A percentile compares a stretch with the other conserved stretches of the same genome.
phyloP scores from a whole-genome alignment of 805 yeast genomes.

The Cephaloascus fragrans region DNA sequence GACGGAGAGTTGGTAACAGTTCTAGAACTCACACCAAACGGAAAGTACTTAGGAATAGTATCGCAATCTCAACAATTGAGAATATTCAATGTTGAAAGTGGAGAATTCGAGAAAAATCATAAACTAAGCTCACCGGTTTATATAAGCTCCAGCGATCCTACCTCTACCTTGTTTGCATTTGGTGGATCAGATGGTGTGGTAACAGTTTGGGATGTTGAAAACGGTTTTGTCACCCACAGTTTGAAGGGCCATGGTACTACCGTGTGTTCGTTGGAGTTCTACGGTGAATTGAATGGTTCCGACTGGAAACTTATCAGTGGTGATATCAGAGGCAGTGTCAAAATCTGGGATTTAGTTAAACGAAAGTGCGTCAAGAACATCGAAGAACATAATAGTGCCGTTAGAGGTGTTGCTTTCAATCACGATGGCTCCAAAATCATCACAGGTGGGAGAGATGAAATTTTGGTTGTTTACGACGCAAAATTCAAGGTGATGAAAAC shows the following conservation, averaged over 20 bases:
- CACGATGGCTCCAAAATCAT: constrained; percentile 44
- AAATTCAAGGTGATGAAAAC: constrained; percentile 51
- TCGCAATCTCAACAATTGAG: constrained; percentile 80
- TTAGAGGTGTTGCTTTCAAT: constrained; percentile 70
- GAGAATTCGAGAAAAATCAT: constrained; percentile 36
- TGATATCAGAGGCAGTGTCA: constrained; percentile 47
- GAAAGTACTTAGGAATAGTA: constrained; percentile 54
- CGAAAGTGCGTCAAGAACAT: constrained; percentile 54
- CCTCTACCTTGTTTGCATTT: constrained; percentile 80
- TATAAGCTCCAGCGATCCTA: constrained; percentile 64
- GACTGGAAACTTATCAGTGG: constrained; percentile 76
- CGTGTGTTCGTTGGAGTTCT: constrained; percentile 62
- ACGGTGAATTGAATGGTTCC: constrained; percentile 55
- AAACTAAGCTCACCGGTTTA: constrained; percentile 75
- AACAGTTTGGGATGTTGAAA: constrained; percentile 85
- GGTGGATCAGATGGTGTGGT: constrained; percentile 95
- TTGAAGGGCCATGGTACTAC: constrained; percentile 92
- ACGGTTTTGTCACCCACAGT: constrained; percentile 81
- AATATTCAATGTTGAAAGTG: constrained; percentile 40
- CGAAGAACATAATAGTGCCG: constrained; percentile 75
- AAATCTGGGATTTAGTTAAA: constrained; percentile 59
- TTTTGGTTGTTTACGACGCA: constrained; percentile 51
- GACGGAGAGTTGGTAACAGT: constrained; percentile 79
- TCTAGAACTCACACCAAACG: constrained; percentile 70
- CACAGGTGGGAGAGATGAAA: constrained; percentile 86